Base-by-base conservation (phyloP, 1,284 basidiomycete species). In the Microbotryum silenes-acaulis region DNA sequence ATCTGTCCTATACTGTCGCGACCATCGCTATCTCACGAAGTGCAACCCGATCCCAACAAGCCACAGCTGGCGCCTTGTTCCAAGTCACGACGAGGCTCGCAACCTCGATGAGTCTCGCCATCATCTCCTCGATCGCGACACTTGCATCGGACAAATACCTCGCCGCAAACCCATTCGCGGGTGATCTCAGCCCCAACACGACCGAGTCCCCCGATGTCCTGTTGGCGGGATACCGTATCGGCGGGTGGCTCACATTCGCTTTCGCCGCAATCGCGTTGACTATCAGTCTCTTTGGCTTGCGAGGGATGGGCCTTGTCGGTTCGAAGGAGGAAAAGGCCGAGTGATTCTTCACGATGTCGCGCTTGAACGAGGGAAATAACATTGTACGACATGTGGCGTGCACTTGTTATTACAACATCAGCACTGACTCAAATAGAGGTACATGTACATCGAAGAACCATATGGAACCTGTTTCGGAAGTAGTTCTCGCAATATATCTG, bases 1-100 rank as follows among this genome's bases (percentile, higher is more conserved):
- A 74, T 20, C 44, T 62, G 25, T 47, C 29, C 51, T 62, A 53
- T 55, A 21, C 45, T 20, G 42, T 62, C 25, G 55, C 50, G 5
- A 58, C 63, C 27, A 54, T 74, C 21, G 71, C 67, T 27, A 64
- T 68, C 14, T 70, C 66, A 51, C 63, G 66, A 8, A 63, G 65
- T 23, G 69, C 71, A 18, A 64, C 70, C 9, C 57, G 67, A 5
- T 60, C 62, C 42, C 62, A 71, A 31, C 60, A 62, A 25, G 56
- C 60, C 4, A 53, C 55, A 14, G 53, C 53, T 16, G 72, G 72
- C 10, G 67, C 67, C 18, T 58, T 74, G 12, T 74, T 74, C 65
- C 68, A 68, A 58, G 71, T 72, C 1, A 70, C 68, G 2, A 70
- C 69, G 6, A 63, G 72, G 16, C 47, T 74, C 3, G 71, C 73